Evolutionary conservation across 805 yeast genomes (phyloP), one percentile per base, ranked within the genome.

Genomic region (Yamadazyma paraphyllophila): DNA sequence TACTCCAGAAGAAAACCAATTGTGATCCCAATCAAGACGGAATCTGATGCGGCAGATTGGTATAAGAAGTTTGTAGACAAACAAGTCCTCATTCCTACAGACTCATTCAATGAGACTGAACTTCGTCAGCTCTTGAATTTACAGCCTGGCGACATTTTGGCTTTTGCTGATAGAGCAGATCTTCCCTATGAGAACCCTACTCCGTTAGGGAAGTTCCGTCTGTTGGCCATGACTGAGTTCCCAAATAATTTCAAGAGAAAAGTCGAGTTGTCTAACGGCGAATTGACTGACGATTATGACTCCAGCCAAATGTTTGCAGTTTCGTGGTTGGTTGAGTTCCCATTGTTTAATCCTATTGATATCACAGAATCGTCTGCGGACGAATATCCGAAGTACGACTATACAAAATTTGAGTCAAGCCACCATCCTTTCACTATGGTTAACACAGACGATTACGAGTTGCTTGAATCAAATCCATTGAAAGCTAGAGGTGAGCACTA

Each of bases 341-440:
- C 99, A 1, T 69, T 94, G 10, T 94, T 94, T 64, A 84, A 83
- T 47, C 99, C 99, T 0, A 59, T 66, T 4, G 91, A 84, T 51
- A 39, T 54, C 0, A 39, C 39, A 49, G 44, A 34, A 8, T 39
- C 36, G 3, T 17, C 31, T 13, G 20, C 15, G 20, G 37, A 44
- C 6, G 43, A 37, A 9, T 52, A 52, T 27, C 97, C 97, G 2
- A 51, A 40, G 1, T 92, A 89, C 59, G 77, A 80, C 56, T 60
- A 51, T 32, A 44, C 55, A 1, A 55, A 60, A 8, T 74, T 73
- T 40, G 81, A 76, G 33, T 79, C 98, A 0, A 91, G 97, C 0
- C 99, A 94, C 60, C 99, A 94, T 61, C 99, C 99, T 4, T 94
- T 94, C 67, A 94, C 99, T 0, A 94, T 94, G 98, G 86, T 84